Evolutionary conservation across 2,329 filamentous ascomycete genomes (phyloP).

Genomic region (Claviceps sp.): DNA sequence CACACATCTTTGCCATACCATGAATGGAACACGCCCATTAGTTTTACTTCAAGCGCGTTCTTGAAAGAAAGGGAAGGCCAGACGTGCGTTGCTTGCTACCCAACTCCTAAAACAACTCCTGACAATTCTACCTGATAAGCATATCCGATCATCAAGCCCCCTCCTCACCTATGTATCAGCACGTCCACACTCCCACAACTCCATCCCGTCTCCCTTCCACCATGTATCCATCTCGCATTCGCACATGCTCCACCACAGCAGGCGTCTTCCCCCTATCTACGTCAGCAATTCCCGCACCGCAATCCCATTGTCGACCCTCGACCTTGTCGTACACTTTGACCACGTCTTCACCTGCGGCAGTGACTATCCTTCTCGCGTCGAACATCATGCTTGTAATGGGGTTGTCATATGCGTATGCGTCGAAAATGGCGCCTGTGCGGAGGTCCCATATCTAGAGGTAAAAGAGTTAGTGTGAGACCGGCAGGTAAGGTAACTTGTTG

Average conservation of each 20-base stretch:
- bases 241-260: constrained; percentile 67
- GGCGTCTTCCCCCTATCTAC: constrained; percentile 51
- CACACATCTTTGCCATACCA: too few species aligned
- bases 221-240: constrained; percentile 87
- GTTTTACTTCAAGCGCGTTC: too few species aligned
- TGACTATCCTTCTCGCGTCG: constrained; percentile 75
- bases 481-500: too few species aligned
- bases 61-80: too few species aligned
- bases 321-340: constrained; percentile 98
- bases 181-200: constrained; percentile 81
- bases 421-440: constrained; percentile 84
- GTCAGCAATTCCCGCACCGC: constrained; percentile 65
- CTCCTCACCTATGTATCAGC: constrained; percentile 22
- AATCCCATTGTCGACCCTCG: constrained; percentile 92
- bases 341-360: constrained; percentile 80
- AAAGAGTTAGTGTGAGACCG: background rate
- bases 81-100: too few species aligned
- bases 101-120: too few species aligned
- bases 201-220: constrained; percentile 83
- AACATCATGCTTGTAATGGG: constrained; percentile 96
- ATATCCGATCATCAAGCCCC: too few species aligned
- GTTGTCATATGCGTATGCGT: constrained; percentile 90
- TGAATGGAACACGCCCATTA: too few species aligned
- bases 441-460: constrained; percentile 87
- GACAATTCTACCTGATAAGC: too few species aligned